Evolutionary conservation across 2,329 filamentous ascomycete genomes (phyloP), one percentile per base, ranked within the genome.

Genomic region (Metarhizium album): DNA sequence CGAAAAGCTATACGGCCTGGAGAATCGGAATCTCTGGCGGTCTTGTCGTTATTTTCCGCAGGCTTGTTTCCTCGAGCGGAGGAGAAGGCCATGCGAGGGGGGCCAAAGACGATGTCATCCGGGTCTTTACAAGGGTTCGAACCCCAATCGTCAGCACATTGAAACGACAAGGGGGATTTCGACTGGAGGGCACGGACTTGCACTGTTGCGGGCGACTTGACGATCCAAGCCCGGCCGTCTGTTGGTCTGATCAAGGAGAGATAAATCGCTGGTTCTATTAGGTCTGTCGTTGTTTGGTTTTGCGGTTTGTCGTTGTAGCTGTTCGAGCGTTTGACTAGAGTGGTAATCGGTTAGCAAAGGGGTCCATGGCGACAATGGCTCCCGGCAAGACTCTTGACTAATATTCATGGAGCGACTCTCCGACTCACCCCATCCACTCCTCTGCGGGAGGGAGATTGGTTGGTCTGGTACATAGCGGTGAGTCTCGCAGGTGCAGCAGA

Each of bases 361-460:
- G 18, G 8, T 16, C 8, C 7, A 42, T 14, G 42, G 37, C n/a
- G 20, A 14, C 14, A 31, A 29, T 18, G 16, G 35, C 40, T 43
- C 38, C 1, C n/a, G 22, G 40, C 18, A 5, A 13, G 9, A 29
- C 8, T 20, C 8, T 11, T n/a, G 16, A 14, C 20, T 18, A 16
- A 13, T 27, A 23, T 20, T 8, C 22, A n/a, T 14, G 9, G 46
- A 42, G 43, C 13, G 45, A 69, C 80, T 64, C 75, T 94, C 86
- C 13, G 45, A 69, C 80, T 64, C 75, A 95, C 86, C 91, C 90
- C 89, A 96, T 95, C 90, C 90, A 97, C 74, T 95, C 88, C 71
- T 95, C 89, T 56, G 85, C 79, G 24, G 89, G 86, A 57, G 90
- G 90, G 45, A 96, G 77, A 56, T 77, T 79, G 56, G 84, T 74